Base-by-base conservation (phyloP, 1,284 basidiomycete genomes). In the Pulchroboletus neoregius region DNA sequence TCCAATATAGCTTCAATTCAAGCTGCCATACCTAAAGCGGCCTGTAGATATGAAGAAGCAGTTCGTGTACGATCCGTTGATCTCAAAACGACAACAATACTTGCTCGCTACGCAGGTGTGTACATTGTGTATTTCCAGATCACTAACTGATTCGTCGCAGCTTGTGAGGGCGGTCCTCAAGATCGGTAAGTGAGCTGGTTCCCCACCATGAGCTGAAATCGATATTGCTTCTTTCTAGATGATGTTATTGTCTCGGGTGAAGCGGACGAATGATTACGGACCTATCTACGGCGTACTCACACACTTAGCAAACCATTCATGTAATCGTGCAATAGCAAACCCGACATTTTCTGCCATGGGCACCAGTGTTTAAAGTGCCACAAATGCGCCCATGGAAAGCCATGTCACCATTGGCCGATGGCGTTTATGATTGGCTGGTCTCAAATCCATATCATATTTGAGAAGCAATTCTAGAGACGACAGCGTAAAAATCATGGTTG, bases 21-120 rank as follows among this genome's bases (percentile, higher is more conserved):
- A 28, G 4, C 20, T 6, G 13, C 20, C 16, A 20, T 39, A 23
- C 50, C 39, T 45, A 20, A 39, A 55, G n/a, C 6, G 15, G 22
- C 5, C 2, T 13, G 10, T 42, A 95, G 94, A 99, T 62, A 99
- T 99, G 95, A 95, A 90, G 75, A 80, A 88, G 63, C 95, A 98
- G 68, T 92, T 91, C 58, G 95, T 99, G 20, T 95, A 95, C 62
- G 95, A 99, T 66, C 94, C 95, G 24, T 75, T 98, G 51, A 95
- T 99, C 65, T 94, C 91, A 36, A 99, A 99, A 75, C 79, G 95
- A 61, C 94, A 98, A 68, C 96, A 99, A 66, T 94, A 95, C 68
- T 73, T 98, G 51, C 74, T 99, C 39, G 95, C 96, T n/a, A 97
- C 94, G 30, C 95, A 99, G 79, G 87, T 94, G 53, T 42, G 77